Percentiles rank a stretch among this genome's conserved stretches.
These are phyloP conservation scores for Bathelium albidoporum DNA, from an alignment of 495 filamentous ascomycete species.

Conservation along the genomic window DNA sequence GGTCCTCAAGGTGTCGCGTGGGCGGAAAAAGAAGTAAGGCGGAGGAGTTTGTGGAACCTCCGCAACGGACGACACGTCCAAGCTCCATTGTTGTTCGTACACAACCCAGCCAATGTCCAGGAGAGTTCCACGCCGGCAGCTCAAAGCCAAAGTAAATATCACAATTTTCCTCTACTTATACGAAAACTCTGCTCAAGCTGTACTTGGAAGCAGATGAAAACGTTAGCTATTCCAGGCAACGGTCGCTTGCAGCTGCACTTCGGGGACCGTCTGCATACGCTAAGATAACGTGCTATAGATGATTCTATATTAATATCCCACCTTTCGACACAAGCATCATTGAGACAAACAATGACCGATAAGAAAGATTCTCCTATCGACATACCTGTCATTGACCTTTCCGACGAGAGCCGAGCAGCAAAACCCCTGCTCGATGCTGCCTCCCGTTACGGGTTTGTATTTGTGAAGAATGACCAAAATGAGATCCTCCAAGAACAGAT, in stretches of 20 bases:
- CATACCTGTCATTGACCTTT: conserved; percentile 78
- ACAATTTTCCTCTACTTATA: too few relatives aligned
- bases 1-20: background rate
- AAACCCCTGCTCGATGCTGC: conserved; percentile 70
- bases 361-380: conserved; percentile 36
- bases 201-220: too few relatives aligned
- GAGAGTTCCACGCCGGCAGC: too few relatives aligned
- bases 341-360: conserved; percentile 10
- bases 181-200: too few relatives aligned
- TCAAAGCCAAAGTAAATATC: too few relatives aligned
- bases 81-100: background rate
- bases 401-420: conserved; percentile 44
- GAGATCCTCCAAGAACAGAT: conserved; percentile 60
- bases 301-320: too few relatives aligned
- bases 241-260: too few relatives aligned
- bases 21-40: background rate
- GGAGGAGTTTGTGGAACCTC: background rate
- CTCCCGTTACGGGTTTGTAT: conserved; percentile 75
- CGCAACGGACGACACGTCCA: background rate
- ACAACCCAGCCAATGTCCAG: too few relatives aligned
- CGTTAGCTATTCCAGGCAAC: too few relatives aligned
- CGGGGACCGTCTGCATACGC: too few relatives aligned
- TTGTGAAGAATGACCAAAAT: conserved; percentile 58
- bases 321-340: too few relatives aligned
- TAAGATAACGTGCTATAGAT: too few relatives aligned